These are phyloP conservation scores for Candida neerlandica DNA, from an alignment of 1,139 yeast genomes.

Conservation along the genomic window DNA sequence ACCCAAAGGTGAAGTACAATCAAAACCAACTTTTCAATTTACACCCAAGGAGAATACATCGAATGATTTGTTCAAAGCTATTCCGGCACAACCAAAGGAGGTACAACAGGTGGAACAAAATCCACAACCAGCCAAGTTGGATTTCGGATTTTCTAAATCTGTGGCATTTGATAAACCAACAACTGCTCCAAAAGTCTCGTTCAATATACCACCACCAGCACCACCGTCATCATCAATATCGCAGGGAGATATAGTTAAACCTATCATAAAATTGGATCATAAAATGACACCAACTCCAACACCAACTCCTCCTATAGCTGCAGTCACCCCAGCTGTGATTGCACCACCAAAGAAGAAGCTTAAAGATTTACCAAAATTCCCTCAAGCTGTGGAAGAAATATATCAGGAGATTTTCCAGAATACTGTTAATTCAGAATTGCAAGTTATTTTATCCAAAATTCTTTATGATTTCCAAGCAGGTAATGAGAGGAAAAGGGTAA, in stretches of 20 bases:
- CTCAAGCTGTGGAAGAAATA: constrained; percentile 24
- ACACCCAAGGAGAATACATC: not conserved
- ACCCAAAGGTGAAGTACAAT: not conserved
- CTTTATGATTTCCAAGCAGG: constrained; percentile 23
- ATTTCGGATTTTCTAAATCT: constrained; percentile 11
- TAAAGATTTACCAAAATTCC: constrained; percentile 21
- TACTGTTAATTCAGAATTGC: constrained; percentile 33
- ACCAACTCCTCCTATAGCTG: not conserved
- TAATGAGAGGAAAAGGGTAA: constrained; percentile 29
- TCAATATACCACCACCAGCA: not conserved
- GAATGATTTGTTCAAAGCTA: not conserved
- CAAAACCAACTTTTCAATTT: constrained; percentile 5
- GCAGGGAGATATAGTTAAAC: not conserved
- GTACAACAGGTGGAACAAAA: not conserved
- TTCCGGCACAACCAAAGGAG: not conserved
- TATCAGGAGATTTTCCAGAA: constrained; percentile 32
- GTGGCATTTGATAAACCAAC: not conserved
- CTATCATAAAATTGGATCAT: not conserved
- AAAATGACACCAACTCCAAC: constrained; percentile 3
- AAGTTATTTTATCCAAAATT: constrained; percentile 26
- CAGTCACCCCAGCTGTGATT: not conserved
- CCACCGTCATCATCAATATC: no score
- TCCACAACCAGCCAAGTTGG: constrained; percentile 5
- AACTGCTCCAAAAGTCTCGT: not conserved
- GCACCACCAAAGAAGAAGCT: constrained; percentile 15